Base-by-base conservation (phyloP, 75 land plant species). In the Larix kaempferi region DNA sequence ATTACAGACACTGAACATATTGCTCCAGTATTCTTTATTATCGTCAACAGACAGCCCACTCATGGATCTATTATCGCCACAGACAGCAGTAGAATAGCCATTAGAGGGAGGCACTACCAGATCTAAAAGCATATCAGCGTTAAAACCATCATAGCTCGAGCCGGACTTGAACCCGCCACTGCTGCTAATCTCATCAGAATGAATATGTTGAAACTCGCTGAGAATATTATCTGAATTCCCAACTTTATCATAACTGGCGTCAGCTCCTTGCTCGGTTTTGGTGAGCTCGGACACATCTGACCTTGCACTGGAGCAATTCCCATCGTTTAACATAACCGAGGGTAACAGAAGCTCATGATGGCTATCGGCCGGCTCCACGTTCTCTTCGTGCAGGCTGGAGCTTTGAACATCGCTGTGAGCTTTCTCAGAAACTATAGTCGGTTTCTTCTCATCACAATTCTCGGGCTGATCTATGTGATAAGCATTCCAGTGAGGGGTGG, bases 1-100 rank as follows among this genome's bases (percentile, higher is more conserved):
- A 23, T 69, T 69, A 10, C 73, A 69, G 23, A 69, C 7, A n/a
- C 22, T 69, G 54, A 69, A 69, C 73, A 41, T 69, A n/a, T 69
- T 69, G 26, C 73, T 39, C 73, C 73, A 69, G 5, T 69, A 69
- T 8, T 69, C 73, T 44, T 69, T 69, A 23, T 17, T 69, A 6
- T 69, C 54, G 22, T 69, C 73, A 16, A 16, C 5, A 41, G 23
- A 69, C 10, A 67, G 35, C 6, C 37, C 69, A 12, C 35, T 39
- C 23, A 67, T 16, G 44, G 72, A 67, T 19, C 49, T n/a, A 21
- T n/a, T 44, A 2, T 69, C 54, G 1, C 54, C 54, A 49, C 54
- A 49, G 3, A 0, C 54, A 69, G 25, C 21, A 2, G 21, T 16
- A 12, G 37, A 13, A 13, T 15, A 17, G 4, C 37, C 16, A 13